Evolutionary conservation across 2,329 filamentous ascomycete species (phyloP), one percentile per base, ranked within the genome.

Genomic region (Xylaria sp.): DNA sequence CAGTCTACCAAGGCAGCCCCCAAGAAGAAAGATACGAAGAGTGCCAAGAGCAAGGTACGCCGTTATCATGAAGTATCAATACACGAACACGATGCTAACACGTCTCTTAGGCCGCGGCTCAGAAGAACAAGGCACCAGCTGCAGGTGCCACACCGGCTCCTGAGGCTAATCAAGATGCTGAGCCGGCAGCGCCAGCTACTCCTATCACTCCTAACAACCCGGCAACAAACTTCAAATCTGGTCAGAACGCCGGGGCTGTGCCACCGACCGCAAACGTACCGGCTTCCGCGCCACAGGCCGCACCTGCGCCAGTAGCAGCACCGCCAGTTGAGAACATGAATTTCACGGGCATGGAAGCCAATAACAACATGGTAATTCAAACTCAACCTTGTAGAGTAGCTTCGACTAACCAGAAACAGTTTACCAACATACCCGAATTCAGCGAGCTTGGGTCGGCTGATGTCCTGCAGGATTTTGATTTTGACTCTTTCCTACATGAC

Each of bases 21-120:
- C 0, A 94, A 93, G 80, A 95, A 95, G 86, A 92, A 93, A 83
- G 89, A 90, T 39, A 83, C 82, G 5, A 91, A 91, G 80, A 86
- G 84, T 69, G 83, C 87, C 5, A 92, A 91, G 80, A 84, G 82
- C 66, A 93, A 93, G 89, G 91, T 92, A 86, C 82, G 48, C 25
- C 15, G 28, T 20, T 15, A 9, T 55, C 15, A 33, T 15, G 1
- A 36, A n/a, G 52, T 46, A 25, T 66, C 41, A 63, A 59, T 36
- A 49, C 20, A 10, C 59, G 55, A 65, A 75, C 33, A 63, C 28
- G 12, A 57, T 67, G 63, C 78, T 80, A 78, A 82, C 72, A 71
- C 51, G 62, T 76, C 71, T 67, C 71, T 56, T 83, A 84, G 84
- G 83, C 82, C 79, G 86, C 82, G 66, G 86, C 85, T 23, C 83